Evolutionary conservation across 495 filamentous ascomycete species (phyloP), one percentile per base, ranked within the genome.

Genomic region (Chaetomium tenue): DNA sequence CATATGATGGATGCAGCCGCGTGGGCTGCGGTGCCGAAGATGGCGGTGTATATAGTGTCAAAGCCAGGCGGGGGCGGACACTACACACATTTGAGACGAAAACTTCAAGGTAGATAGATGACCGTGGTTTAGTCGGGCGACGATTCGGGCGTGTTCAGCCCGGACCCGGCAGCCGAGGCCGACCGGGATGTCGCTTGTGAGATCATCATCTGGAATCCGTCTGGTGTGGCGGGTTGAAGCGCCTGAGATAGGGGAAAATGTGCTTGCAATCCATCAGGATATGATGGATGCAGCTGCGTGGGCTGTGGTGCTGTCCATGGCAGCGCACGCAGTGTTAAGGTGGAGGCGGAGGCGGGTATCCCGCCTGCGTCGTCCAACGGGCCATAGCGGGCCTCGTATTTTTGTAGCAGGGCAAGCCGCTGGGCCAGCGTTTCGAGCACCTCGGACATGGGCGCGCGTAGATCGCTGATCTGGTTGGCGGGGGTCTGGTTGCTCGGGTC

Each of bases 371-470:
- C 40, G 16, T 48, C 61, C 22, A 82, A 70, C 3, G 71, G 64
- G 18, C 82, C 82, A 55, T 72, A 84, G 47, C 65, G 75, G 13
- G 74, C 73, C 70, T 80, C 80, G 69, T 85, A 85, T 22, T 71
- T 71, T 66, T 79, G 66, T 18, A 85, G 75, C 57, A 83, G 78
- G 9, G 70, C 67, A 44, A 84, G 67, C 63, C 82, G 80, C 52
- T 63, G 65, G n/a, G 69, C 64, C 22, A 85, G 62, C 26, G 71
- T 68, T 39, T 72, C 70, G 25, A 85, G 74, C 23, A 85, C 71
- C 4, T 72, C 69, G 20, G 75, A 59, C 78, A 84, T 84, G 33
- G 83, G 83, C 5, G 76, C 81, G 39, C 80, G 77, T 7, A 85
- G 74, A 63, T 83, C 80, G 28, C 76, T 73, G 18, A 82, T 74